A percentile compares a stretch with the other conserved stretches of the same genome.
Conservation (phyloP, 371 early-diverging fungal genomes). For the Capniomyces stellatus region DNA sequence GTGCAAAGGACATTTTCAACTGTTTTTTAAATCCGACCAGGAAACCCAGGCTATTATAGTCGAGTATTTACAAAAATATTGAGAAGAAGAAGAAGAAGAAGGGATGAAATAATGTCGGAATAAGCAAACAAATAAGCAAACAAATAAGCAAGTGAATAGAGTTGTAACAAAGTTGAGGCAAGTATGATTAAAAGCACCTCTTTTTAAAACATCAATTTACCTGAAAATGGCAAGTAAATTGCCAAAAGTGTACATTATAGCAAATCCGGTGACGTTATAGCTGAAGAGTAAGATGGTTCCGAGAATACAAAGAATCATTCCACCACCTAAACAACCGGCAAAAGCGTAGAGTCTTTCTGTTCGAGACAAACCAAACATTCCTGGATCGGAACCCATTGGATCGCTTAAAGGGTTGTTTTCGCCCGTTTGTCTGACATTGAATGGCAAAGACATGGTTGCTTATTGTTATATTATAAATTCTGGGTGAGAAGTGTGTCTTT, state of each 20-base stretch:
- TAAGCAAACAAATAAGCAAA: no score
- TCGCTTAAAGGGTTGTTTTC: slow-evolving; percentile 12
- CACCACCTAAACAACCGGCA: slow-evolving; percentile 55
- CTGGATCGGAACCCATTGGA: slow-evolving; percentile 20
- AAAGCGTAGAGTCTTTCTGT: slow-evolving; percentile 81
- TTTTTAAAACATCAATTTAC: slow-evolving; percentile 16
- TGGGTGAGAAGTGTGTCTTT: no score
- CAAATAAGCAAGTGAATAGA: no score
- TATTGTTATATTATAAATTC: no score
- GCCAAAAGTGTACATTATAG: slow-evolving; percentile 74
- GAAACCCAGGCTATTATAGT: slow-evolving; percentile 61
- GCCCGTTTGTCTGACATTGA: slow-evolving; percentile 12
- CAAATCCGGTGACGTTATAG: slow-evolving; percentile 49
- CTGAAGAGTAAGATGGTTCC: slow-evolving; percentile 30
- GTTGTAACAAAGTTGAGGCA: no score
- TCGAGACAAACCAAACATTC: slow-evolving; percentile 40
- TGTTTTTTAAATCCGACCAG: slow-evolving; percentile 68
- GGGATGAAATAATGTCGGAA: no score
- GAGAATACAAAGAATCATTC: slow-evolving; percentile 52
- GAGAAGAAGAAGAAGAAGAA: no score
- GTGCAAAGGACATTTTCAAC: slow-evolving; percentile 67
- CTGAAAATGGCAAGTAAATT: slow-evolving; percentile 68
- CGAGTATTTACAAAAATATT: no score
- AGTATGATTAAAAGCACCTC: no score
- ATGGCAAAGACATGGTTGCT: slow-evolving; percentile 22